Percentiles rank a stretch among this genome's conserved stretches.
Evolutionary conservation across 768 basidiomycete genomes (phyloP).

Genomic region (Termitomyces sp.): DNA sequence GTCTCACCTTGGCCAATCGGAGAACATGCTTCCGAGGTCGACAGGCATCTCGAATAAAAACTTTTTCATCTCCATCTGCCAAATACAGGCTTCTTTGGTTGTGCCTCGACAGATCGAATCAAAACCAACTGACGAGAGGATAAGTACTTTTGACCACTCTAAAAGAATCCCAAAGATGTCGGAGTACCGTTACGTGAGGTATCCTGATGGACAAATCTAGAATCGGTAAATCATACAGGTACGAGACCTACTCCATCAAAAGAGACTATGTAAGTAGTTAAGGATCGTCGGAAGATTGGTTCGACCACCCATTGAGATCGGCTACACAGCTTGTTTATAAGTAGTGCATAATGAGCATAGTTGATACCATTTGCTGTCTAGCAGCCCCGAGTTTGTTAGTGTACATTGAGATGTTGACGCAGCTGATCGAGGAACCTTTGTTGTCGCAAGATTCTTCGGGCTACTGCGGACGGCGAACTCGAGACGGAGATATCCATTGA

Average conservation of each 20-base stretch:
- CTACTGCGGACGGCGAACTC: not conserved
- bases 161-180: not conserved
- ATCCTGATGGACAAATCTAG: not conserved
- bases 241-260: not conserved
- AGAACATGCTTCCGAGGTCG: constrained; percentile 10
- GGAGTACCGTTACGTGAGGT: not conserved
- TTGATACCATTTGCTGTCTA: not conserved
- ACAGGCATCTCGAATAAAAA: constrained; percentile 10
- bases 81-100: not conserved
- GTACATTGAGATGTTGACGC: not conserved
- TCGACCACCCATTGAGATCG: not conserved
- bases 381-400: too few species aligned
- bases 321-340: not conserved
- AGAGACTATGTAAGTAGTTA: not conserved
- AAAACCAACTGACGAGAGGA: not conserved
- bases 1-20: constrained; percentile 8
- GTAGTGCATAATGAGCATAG: not conserved
- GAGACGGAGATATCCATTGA: not conserved
- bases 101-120: not conserved
- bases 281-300: not conserved
- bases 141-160: not conserved
- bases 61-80: constrained; percentile 9
- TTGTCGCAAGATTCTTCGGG: not conserved
- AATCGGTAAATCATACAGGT: not conserved
- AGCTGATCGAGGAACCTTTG: too few species aligned